Evolutionary conservation across 257 asterid species (phyloP).

Genomic region (Solanum pennellii): DNA sequence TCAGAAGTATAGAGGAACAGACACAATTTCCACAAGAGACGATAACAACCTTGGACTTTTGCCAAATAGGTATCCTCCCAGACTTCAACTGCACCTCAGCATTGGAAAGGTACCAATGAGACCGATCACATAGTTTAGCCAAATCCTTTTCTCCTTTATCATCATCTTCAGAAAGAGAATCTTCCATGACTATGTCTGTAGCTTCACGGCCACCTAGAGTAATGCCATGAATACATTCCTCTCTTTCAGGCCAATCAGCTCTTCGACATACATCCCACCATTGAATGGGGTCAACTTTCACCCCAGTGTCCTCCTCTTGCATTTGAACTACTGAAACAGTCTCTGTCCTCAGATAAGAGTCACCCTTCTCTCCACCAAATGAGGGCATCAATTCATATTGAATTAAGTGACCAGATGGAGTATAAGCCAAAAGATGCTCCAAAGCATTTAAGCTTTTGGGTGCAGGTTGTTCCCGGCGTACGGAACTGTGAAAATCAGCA

Average conservation of each 20-base stretch:
- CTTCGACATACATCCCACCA: constrained; percentile 53
- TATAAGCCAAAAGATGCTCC: constrained; percentile 35
- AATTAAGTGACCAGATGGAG: constrained; percentile 37
- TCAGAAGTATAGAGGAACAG: not conserved
- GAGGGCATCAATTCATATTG: constrained; percentile 36
- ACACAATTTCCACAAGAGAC: not conserved
- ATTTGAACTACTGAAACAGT: constrained; percentile 19
- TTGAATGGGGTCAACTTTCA: constrained; percentile 33
- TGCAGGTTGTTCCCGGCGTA: constrained; percentile 17
- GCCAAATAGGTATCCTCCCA: constrained; percentile 40
- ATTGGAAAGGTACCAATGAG: constrained; percentile 35
- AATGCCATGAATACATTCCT: constrained; percentile 22
- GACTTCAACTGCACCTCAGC: constrained; percentile 43
- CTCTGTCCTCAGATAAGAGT: constrained; percentile 18
- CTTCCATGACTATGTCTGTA: constrained; percentile 5
- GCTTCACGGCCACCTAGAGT: constrained; percentile 11
- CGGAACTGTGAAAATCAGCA: constrained; percentile 30
- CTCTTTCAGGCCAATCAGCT: constrained; percentile 49
- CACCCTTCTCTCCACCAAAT: constrained; percentile 19
- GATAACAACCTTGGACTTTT: constrained; percentile 34
- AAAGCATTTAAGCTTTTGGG: constrained; percentile 9
- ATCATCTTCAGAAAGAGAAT: constrained; percentile 16
- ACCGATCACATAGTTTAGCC: constrained; percentile 14
- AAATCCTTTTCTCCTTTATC: constrained; percentile 14
- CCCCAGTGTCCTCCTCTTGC: constrained; percentile 35